Percentiles rank a stretch among this genome's conserved stretches.
These are phyloP conservation scores for Miscanthus lutarioriparius DNA, from an alignment of 176 grass and related monocot genomes.

Conservation along the genomic window DNA sequence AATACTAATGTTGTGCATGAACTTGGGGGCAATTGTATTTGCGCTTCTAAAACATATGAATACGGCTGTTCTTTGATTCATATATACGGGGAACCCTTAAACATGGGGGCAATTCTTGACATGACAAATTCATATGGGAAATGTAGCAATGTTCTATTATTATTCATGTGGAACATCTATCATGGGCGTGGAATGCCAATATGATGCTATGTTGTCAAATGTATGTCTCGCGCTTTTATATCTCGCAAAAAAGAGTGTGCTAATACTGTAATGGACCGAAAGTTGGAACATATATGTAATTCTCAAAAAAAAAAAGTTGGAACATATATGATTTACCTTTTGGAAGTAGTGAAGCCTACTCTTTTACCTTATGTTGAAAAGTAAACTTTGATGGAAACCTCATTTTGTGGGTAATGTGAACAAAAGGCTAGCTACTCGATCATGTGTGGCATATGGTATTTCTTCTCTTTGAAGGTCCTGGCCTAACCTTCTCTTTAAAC, in stretches of 20 bases:
- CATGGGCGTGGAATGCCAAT: no score
- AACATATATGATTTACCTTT: slow-evolving; percentile 12
- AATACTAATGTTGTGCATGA: no score
- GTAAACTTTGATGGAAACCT: background rate
- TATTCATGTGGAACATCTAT: no score
- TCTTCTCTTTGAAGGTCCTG: slow-evolving; percentile 25
- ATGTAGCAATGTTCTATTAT: no score
- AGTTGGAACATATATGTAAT: background rate
- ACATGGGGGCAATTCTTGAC: no score
- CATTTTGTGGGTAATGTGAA: background rate
- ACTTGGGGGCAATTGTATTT: background rate
- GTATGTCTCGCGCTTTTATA: no score
- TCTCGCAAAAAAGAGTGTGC: background rate
- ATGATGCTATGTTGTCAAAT: no score
- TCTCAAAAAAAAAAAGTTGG: no score
- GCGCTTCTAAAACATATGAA: no score
- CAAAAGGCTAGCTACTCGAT: background rate
- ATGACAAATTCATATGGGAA: no score
- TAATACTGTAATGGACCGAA: background rate
- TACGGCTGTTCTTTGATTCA: no score
- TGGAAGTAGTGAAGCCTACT: slow-evolving; percentile 1
- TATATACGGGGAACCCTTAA: no score
- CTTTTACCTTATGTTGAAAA: slow-evolving; percentile 40
- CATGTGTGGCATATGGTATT: slow-evolving; percentile 1
- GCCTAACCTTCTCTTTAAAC: slow-evolving; percentile 27